Evolutionary conservation across 306 rosid species (phyloP).

Genomic region (Corylus americana): DNA sequence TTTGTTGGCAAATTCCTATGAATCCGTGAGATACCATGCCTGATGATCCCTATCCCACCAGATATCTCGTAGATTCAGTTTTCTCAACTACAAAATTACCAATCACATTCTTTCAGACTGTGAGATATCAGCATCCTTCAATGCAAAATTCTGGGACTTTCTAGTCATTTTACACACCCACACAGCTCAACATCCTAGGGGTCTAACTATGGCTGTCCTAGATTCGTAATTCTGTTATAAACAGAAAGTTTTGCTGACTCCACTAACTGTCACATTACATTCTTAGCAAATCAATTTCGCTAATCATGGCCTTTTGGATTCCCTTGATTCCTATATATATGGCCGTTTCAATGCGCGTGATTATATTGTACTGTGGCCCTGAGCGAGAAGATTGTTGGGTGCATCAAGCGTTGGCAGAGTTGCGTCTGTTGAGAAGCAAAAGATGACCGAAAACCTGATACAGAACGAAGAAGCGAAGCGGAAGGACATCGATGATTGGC

Average conservation of each 20-base stretch:
- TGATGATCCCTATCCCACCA: not conserved
- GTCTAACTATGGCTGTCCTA: not conserved
- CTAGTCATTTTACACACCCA: not conserved
- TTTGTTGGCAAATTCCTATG: not conserved
- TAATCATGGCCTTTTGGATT: not conserved
- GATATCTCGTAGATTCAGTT: not conserved
- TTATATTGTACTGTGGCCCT: not conserved
- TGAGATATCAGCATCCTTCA: not conserved
- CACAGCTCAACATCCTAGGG: not conserved
- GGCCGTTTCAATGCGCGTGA: not conserved
- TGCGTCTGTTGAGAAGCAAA: not conserved
- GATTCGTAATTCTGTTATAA: not conserved
- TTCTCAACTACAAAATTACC: not conserved
- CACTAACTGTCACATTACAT: not conserved
- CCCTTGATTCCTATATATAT: not conserved
- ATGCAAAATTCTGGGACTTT: not conserved
- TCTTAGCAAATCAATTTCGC: not conserved
- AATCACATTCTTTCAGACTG: not conserved
- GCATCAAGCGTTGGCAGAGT: not conserved
- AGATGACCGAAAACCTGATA: slow-evolving; percentile 3
- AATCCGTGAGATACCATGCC: not conserved
- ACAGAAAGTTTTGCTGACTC: not conserved
- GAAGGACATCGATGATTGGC: slow-evolving; percentile 66
- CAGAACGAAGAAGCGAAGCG: not conserved
- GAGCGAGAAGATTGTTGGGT: not conserved